phyloP scores from a whole-genome alignment of 345 rosid species.

The Bruguiera gymnorhiza region DNA sequence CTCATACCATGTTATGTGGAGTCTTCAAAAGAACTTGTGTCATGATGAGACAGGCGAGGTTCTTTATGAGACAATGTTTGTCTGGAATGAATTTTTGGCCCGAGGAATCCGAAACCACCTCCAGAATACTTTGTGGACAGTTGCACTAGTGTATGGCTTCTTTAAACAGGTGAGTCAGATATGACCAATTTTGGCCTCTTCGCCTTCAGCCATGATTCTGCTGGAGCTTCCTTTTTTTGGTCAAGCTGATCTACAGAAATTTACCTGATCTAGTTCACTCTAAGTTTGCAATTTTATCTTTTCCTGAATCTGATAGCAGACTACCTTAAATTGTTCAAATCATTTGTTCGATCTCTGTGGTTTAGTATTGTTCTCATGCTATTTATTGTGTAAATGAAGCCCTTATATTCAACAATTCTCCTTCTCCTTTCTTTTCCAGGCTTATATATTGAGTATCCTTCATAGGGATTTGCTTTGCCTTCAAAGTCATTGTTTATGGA shows the following conservation, averaged over 20 bases:
- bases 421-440: not conserved
- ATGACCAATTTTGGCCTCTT: not conserved
- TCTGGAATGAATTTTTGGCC: conserved; percentile 97
- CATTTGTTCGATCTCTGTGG: not conserved
- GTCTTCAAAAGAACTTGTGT: conserved; percentile 85
- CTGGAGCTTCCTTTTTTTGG: not conserved
- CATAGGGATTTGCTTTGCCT: not conserved
- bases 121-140: conserved; percentile 90
- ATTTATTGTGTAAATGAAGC: not conserved
- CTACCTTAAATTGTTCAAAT: not conserved
- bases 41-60: conserved; percentile 56
- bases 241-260: not conserved
- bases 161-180: conserved; percentile 75
- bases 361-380: not conserved
- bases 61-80: conserved; percentile 91
- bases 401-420: not conserved
- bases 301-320: not conserved
- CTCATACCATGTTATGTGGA: conserved; percentile 87
- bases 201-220: not conserved
- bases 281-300: not conserved
- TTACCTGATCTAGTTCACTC: not conserved
- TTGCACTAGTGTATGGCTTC: conserved; percentile 93
- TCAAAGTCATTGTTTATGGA: not conserved
- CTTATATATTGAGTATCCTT: not conserved
- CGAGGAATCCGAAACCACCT: conserved; percentile 85